These are phyloP conservation scores for Sporobolomyces phaffii DNA, from an alignment of 768 basidiomycete genomes.

Conservation along the genomic window DNA sequence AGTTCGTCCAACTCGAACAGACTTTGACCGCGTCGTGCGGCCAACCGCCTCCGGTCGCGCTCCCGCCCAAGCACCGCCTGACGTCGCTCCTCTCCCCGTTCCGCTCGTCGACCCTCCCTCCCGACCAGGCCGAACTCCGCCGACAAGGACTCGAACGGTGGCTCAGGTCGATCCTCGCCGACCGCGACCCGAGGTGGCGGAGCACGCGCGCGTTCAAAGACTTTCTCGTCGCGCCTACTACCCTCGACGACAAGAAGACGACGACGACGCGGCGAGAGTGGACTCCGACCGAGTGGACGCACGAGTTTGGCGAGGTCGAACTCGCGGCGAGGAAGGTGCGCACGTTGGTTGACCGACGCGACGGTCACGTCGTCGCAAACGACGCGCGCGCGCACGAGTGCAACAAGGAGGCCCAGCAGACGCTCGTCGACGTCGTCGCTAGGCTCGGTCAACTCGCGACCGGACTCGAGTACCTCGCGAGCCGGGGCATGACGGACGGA, in stretches of 20 bases:
- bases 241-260: conserved; percentile 28
- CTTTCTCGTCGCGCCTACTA: conserved; percentile 65
- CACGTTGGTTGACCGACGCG: conserved; percentile 78
- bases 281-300: conserved; percentile 76
- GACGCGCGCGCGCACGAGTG: conserved; percentile 66
- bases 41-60: conserved; percentile 66
- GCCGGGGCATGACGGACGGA: conserved; percentile 77
- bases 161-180: conserved; percentile 73
- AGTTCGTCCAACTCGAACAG: conserved; percentile 79
- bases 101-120: conserved; percentile 52
- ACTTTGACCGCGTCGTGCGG: conserved; percentile 75
- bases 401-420: conserved; percentile 78
- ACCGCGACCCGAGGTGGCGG: conserved; percentile 77
- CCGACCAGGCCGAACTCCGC: conserved; percentile 67
- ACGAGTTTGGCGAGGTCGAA: conserved; percentile 79
- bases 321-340: conserved; percentile 64
- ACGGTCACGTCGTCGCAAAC: conserved; percentile 72
- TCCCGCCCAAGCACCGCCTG: conserved; percentile 79
- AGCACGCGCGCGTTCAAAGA: conserved; percentile 70
- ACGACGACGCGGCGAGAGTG: conserved; percentile 46
- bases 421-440: conserved; percentile 67
- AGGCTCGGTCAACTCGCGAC: conserved; percentile 66
- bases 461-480: conserved; percentile 61
- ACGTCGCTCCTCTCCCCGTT: conserved; percentile 57
- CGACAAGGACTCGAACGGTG: conserved; percentile 71